A percentile compares a stretch with the other conserved stretches of the same genome.
phyloP scores from a whole-genome alignment of 345 rosid genomes.

The Excoecaria agallocha region DNA sequence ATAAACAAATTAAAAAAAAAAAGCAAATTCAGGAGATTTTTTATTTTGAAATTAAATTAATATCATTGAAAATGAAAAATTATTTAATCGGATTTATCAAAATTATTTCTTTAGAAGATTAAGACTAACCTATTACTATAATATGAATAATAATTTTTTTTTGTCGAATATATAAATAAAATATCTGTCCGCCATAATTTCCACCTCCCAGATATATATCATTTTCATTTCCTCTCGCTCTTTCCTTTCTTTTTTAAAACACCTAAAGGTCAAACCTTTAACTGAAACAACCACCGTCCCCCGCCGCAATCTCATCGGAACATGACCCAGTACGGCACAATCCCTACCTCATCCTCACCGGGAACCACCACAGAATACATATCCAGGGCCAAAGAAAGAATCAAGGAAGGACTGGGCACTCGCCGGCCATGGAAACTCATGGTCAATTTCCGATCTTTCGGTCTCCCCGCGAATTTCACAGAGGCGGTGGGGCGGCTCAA shows the following conservation, averaged over 20 bases:
- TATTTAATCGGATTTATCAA: too few relatives aligned
- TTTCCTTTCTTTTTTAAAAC: neutral
- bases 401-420: slow-evolving; percentile 53
- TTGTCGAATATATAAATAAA: neutral
- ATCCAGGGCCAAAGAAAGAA: slow-evolving; percentile 59
- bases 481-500: slow-evolving; percentile 49
- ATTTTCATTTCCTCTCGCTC: too few relatives aligned
- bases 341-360: slow-evolving; percentile 66
- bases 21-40: too few relatives aligned
- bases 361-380: slow-evolving; percentile 44
- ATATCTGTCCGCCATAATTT: neutral
- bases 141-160: neutral
- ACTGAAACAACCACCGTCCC: neutral
- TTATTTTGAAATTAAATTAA: too few relatives aligned
- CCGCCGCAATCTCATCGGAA: slow-evolving; percentile 1
- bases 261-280: slow-evolving; percentile 16
- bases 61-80: too few relatives aligned
- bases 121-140: too few relatives aligned
- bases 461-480: slow-evolving; percentile 34
- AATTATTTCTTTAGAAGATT: too few relatives aligned
- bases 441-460: slow-evolving; percentile 45
- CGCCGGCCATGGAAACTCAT: slow-evolving; percentile 72
- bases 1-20: too few relatives aligned
- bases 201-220: neutral
- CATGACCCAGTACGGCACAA: slow-evolving; percentile 79